phyloP scores from a whole-genome alignment of 768 basidiomycete species.

The Boletus rubescentipes region DNA sequence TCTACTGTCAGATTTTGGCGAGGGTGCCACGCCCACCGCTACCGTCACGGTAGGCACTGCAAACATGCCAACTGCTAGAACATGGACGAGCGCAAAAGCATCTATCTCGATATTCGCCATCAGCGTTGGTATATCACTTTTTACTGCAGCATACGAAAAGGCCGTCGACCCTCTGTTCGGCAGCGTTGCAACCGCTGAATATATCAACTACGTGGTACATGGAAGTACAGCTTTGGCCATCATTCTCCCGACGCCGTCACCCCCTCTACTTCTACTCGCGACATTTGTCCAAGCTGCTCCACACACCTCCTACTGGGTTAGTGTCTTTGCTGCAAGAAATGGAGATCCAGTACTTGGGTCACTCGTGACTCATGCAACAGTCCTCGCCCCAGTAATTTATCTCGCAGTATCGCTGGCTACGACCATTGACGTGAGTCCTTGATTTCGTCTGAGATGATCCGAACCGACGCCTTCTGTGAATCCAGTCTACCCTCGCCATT shows the following conservation, averaged over 20 bases:
- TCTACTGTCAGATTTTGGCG: too few relatives aligned
- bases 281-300: constrained; percentile 49
- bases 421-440: constrained; percentile 38
- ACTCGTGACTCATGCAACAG: constrained; percentile 52
- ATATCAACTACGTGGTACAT: constrained; percentile 43
- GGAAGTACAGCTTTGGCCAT: constrained; percentile 37
- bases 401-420: constrained; percentile 48
- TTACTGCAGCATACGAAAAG: constrained; percentile 60
- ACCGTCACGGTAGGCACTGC: too few relatives aligned
- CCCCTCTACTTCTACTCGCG: constrained; percentile 31
- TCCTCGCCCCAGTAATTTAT: constrained; percentile 58
- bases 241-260: constrained; percentile 30
- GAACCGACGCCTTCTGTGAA: neutral
- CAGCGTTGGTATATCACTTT: constrained; percentile 47
- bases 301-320: constrained; percentile 65
- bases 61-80: constrained; percentile 3
- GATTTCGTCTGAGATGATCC: neutral
- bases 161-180: constrained; percentile 72
- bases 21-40: too few relatives aligned
- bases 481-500: constrained; percentile 23
- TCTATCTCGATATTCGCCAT: constrained; percentile 29
- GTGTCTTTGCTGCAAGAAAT: constrained; percentile 55
- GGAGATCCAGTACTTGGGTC: constrained; percentile 57
- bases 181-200: constrained; percentile 49
- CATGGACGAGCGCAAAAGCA: constrained; percentile 14